Base-by-base conservation (phyloP, 208 protist species). In the Paratrypanosoma confusum region DNA sequence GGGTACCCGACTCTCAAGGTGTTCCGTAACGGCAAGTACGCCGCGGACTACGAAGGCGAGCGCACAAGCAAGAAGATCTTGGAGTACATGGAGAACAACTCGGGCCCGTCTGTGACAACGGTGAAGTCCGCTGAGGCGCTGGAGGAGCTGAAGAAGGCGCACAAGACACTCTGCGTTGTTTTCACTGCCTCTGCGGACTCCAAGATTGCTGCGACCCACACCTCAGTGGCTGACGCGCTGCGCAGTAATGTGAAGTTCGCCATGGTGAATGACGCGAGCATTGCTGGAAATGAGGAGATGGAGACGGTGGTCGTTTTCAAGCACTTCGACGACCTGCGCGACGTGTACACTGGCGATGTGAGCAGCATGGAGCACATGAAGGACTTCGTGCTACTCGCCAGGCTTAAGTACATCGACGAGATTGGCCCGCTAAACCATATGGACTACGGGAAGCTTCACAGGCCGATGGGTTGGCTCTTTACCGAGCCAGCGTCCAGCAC, bases 1-100 rank as follows among this genome's bases (percentile, higher is more conserved):
- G 83, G 83, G 5, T 93, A 68, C 42, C 87, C 87, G 3, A 91
- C 83, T 3, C 51, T 95, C 23, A 54, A 78, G 25, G 37, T 95
- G 25, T 90, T 95, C 49, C 74, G 71, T 27, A 73, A 88, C 13
- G 87, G 81, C 24, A 53, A 71, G 50, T 55, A 71, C 17, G 39
- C 57, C 10, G 62, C 64, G 32, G 34, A 53, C 36, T 95, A 90
- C 75, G 55, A 52, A 11, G 81, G 81, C 14, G 71, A 52, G 2
- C 81, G 83, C 33, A 63, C 58, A 14, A 65, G 71, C 1, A 46
- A 61, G 20, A 65, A 43, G 16, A 81, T 95, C 40, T 45, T 71
- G 22, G 31, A 60, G 8, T 90, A 73, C 49, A 59, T 89, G 26
- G 75, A 71, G 33, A 52, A 55, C 32, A 65, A 86, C 33, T 28